Conservation (phyloP, 129 eudicot genomes). For the Gnaphalium uliginosum region DNA sequence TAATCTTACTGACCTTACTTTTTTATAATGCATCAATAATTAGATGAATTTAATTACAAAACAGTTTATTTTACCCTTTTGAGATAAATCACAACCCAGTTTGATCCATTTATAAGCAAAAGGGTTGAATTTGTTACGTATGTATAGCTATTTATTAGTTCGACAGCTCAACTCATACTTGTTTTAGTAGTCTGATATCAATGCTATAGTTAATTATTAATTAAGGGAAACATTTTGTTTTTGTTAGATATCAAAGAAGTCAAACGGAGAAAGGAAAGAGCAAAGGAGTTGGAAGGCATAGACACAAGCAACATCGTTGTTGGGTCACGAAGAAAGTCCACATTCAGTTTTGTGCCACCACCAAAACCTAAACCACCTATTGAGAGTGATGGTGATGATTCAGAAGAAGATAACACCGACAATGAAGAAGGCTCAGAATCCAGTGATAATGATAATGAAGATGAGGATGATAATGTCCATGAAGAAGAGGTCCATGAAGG, state of each 20-base stretch:
- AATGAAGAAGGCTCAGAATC: conserved; percentile 35
- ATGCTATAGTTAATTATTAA: background rate
- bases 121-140: background rate
- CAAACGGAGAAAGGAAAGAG: conserved; percentile 80
- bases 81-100: background rate
- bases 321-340: conserved; percentile 77
- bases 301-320: conserved; percentile 86
- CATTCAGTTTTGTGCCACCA: conserved; percentile 59
- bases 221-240: conserved; percentile 2
- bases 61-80: background rate
- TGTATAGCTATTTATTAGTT: background rate
- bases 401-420: conserved; percentile 36
- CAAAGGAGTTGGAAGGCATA: conserved; percentile 94
- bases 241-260: conserved; percentile 82
- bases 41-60: background rate
- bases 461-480: conserved; percentile 32
- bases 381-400: conserved; percentile 42
- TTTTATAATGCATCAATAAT: background rate
- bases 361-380: conserved; percentile 54
- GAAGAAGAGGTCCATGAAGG: conserved; percentile 58
- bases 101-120: background rate
- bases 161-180: background rate
- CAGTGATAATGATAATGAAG: conserved; percentile 37
- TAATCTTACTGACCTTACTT: background rate
- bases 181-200: background rate